A percentile compares a stretch with the other conserved stretches of the same genome.
These are phyloP conservation scores for Paragyromitra xinjiangensis DNA, from an alignment of 495 filamentous ascomycete genomes.

Conservation along the genomic window DNA sequence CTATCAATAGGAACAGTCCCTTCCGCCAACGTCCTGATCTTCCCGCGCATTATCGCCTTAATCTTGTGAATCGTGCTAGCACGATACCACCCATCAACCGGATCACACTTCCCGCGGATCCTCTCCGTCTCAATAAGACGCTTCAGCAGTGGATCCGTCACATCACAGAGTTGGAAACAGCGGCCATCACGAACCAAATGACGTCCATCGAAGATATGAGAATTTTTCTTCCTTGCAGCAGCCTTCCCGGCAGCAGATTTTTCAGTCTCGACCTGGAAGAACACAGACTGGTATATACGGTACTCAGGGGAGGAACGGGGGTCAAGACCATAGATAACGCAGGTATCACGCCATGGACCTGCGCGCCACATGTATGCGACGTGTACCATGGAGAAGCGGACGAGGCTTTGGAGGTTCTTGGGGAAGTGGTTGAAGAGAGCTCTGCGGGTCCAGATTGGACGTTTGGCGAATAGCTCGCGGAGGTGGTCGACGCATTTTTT, in stretches of 20 bases:
- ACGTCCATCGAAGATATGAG: conserved; percentile 84
- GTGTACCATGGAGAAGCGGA: conserved; percentile 60
- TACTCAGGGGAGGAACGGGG: conserved; percentile 78
- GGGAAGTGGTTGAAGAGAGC: conserved; percentile 71
- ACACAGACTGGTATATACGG: conserved; percentile 84
- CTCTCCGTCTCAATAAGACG: conserved; percentile 64
- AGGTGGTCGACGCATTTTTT: conserved; percentile 65
- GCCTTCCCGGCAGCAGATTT: conserved; percentile 53
- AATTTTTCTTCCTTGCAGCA: conserved; percentile 58
- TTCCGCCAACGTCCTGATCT: conserved; percentile 66
- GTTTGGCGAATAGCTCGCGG: conserved; percentile 68
- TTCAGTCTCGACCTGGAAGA: conserved; percentile 71
- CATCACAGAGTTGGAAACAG: conserved; percentile 92
- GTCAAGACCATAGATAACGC: conserved; percentile 85
- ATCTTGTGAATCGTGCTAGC: conserved; percentile 80
- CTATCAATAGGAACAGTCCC: conserved; percentile 58
- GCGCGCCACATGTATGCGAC: conserved; percentile 87
- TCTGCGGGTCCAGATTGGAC: conserved; percentile 87
- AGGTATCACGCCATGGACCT: conserved; percentile 88
- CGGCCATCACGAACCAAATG: conserved; percentile 75
- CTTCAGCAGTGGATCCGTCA: conserved; percentile 76
- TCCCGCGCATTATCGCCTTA: conserved; percentile 84
- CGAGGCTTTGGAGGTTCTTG: conserved; percentile 54
- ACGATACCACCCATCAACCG: conserved; percentile 79
- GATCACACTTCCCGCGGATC: conserved; percentile 61